phyloP scores from a whole-genome alignment of 768 basidiomycete genomes.

The Russula sp. region DNA sequence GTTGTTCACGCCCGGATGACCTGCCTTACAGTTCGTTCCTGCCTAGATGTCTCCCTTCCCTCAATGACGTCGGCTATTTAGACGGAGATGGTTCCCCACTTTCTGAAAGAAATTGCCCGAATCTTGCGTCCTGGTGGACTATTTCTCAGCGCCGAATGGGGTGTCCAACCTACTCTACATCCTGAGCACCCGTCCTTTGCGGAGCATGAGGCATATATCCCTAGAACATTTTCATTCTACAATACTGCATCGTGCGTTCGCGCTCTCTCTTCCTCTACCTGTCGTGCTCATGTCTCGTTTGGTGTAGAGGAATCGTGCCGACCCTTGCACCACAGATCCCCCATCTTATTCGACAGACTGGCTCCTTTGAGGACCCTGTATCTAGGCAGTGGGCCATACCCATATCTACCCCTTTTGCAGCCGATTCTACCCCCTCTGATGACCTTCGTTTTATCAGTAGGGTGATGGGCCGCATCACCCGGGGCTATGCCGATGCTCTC shows the following conservation, averaged over 20 bases:
- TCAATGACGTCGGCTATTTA: conserved; percentile 28
- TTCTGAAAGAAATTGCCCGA: conserved; percentile 54
- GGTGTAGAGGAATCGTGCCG: conserved; percentile 2
- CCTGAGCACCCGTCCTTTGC: conserved; percentile 10
- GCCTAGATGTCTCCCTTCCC: neutral
- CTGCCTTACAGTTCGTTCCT: conserved; percentile 50
- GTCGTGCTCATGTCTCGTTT: neutral
- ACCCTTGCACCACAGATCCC: conserved; percentile 10
- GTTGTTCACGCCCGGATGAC: conserved; percentile 58
- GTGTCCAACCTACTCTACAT: conserved; percentile 30
- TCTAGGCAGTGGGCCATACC: conserved; percentile 18
- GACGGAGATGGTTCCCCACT: conserved; percentile 46
- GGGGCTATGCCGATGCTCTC: conserved; percentile 9
- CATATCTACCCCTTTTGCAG: conserved; percentile 2
- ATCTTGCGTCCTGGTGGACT: conserved; percentile 66
- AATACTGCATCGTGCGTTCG: conserved; percentile 3
- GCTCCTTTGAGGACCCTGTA: conserved; percentile 7
- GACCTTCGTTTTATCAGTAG: neutral
- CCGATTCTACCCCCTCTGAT: neutral
- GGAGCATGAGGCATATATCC: neutral
- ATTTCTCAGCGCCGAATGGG: conserved; percentile 60
- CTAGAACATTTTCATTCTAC: conserved; percentile 11
- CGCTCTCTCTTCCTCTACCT: neutral
- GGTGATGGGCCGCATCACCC: conserved; percentile 1
- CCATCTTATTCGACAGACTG: conserved; percentile 1